Evolutionary conservation across 495 filamentous ascomycete genomes (phyloP), one percentile per base, ranked within the genome.

Genomic region (Physcia stellaris): DNA sequence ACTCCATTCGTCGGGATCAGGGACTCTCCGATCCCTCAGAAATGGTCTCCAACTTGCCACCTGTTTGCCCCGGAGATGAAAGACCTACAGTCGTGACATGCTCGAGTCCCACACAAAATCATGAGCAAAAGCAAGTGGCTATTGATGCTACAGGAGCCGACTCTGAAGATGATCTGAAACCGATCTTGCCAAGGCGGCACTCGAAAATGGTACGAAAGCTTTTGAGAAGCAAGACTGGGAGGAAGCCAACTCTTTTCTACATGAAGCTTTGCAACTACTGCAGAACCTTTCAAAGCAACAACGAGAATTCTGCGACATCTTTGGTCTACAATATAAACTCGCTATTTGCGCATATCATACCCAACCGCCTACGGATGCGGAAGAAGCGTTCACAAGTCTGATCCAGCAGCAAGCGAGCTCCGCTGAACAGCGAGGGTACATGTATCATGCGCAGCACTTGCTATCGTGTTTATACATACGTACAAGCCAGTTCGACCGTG

Each of bases 311-410:
- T 54, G 48, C 39, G 38, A 52, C 40, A 45, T 52, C 28, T 55
- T 50, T 32, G 37, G 40, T 34, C 28, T 54, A 20, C 51, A 54
- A 10, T 54, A 51, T 40, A 45, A 49, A 43, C 48, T 54, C 37
- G 47, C 50, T 39, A 48, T 51, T 22, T 53, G 50, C 40, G 47
- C 50, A 23, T 53, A 53, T 48, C 50, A 53, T 24, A 50, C 34
- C 30, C 39, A 50, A 48, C 40, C 50, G 35, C 43, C 50, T 40
- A 31, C 32, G 7, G 43, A 50, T 40, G 44, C 48, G 17, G 48
- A 53, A 45, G 42, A 42, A 39, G 37, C 37, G 21, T 24, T 39
- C 17, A 35, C 29, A 24, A 39, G 37, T 24, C 37, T 39, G 10
- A 24, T 39, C 37, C 37, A 39, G 29, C 37, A 39, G 37, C 11